Conservation (phyloP, 768 basidiomycete species). For the Mycena epipterygia region DNA sequence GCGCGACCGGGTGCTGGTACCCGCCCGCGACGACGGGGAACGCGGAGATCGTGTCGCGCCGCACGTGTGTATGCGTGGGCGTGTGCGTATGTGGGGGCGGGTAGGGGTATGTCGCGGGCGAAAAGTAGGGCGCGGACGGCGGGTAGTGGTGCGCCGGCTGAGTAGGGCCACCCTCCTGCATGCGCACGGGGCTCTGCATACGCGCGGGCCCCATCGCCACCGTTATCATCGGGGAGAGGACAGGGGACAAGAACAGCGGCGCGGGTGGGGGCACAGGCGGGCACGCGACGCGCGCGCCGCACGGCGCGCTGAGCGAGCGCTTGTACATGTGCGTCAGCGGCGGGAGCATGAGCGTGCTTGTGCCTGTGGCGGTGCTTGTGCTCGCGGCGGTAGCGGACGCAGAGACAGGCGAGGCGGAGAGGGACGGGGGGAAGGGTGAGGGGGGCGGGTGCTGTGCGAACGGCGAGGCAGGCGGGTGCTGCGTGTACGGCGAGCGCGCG, state of each 20-base stretch:
- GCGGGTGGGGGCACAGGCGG: no score
- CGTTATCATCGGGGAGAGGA: no score
- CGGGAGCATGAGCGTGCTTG: conserved; percentile 31
- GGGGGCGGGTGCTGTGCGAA: not conserved
- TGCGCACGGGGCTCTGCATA: no score
- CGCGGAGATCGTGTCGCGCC: conserved; percentile 46
- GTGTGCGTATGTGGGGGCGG: conserved; percentile 21
- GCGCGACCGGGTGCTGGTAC: conserved; percentile 34
- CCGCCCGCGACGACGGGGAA: conserved; percentile 43
- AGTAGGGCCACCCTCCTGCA: no score
- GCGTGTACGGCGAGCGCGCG: not conserved
- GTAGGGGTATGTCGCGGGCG: not conserved
- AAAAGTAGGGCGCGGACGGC: not conserved
- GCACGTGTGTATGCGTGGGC: conserved; percentile 31
- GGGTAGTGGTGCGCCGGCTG: no score
- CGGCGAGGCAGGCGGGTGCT: conserved; percentile 1
- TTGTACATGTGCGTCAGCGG: conserved; percentile 75
- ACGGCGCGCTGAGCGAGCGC: conserved; percentile 71
- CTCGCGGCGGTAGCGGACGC: not conserved
- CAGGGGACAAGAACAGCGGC: no score
- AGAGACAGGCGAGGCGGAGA: conserved; percentile 7
- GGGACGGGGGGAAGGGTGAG: not conserved
- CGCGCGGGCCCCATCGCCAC: no score
- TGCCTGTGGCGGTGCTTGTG: not conserved
- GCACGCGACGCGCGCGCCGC: conserved; percentile 7